These are phyloP conservation scores for Cornus controversa DNA, from an alignment of 148 eudicot species.

Conservation along the genomic window DNA sequence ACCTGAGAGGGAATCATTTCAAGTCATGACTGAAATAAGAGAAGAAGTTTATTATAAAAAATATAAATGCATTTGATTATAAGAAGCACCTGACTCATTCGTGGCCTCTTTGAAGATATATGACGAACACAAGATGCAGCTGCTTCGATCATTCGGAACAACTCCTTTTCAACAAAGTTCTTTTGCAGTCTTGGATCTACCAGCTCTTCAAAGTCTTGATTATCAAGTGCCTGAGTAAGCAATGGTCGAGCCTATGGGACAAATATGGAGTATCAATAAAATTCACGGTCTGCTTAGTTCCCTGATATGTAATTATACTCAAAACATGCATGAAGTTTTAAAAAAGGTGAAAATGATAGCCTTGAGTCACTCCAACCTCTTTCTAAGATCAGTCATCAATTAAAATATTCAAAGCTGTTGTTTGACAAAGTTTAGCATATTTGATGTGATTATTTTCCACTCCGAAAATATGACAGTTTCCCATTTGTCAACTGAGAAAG, in stretches of 20 bases:
- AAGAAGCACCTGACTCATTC: constrained; percentile 78
- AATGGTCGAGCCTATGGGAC: constrained; percentile 82
- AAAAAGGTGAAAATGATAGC: no score
- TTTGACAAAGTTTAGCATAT: no score
- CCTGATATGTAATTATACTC: background rate
- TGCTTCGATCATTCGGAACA: constrained; percentile 90
- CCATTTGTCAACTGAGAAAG: no score
- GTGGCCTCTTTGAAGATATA: constrained; percentile 80
- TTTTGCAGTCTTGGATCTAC: constrained; percentile 70
- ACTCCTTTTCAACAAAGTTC: constrained; percentile 61
- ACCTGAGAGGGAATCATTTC: constrained; percentile 39
- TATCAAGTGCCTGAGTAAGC: constrained; percentile 73
- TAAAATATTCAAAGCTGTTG: no score
- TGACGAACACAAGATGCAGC: constrained; percentile 97
- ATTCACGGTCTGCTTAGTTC: background rate
- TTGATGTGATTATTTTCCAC: no score
- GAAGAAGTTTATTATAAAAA: background rate
- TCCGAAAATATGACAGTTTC: no score
- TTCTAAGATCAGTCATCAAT: no score
- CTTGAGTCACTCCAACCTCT: no score
- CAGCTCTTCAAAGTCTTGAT: constrained; percentile 60
- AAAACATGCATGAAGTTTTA: no score
- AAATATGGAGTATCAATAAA: constrained; percentile 4
- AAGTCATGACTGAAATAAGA: background rate
- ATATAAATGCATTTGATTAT: background rate